Evolutionary conservation across 306 rosid species (phyloP), one percentile per base, ranked within the genome.

Genomic region (Citrullus amarus): DNA sequence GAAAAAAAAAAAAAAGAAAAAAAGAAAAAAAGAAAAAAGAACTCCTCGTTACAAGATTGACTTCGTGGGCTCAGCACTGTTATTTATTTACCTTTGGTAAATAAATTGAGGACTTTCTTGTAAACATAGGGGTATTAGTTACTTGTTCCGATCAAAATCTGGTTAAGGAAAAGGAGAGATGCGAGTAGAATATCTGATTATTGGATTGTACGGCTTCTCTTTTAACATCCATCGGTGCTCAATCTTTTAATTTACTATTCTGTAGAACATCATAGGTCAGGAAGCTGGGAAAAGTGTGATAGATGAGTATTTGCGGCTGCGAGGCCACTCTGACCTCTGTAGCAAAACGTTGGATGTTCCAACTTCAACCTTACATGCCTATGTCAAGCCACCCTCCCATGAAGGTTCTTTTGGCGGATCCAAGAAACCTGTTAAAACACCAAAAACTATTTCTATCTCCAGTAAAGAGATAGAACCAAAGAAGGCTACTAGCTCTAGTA

Each of bases 261-360:
- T 83, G 86, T 89, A 95, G 97, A 95, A 95, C 80, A 95, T 92
- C 76, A 85, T 95, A 43, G 99, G 99, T 59, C 85, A 90, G 86
- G 93, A 91, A 79, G 84, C 82, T 2, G 97, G 98, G 43, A 91
- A 87, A 83, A 63, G 84, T 81, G 96, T 95, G 83, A 95, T 87
- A 76, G 93, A 88, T 79, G 97, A 90, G 81, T 95, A 92, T 88
- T 72, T 95, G 58, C 85, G 48, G 72, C 78, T 81, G 82, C 81
- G 97, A 63, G 96, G 96, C 34, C 69, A 85, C 73, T 51, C 82
- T 13, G 92, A 88, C 82, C 84, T 83, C 53, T 54, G 82, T 80
- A 69, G 76, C 77, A 57, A 55, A 61, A 83, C 53, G 69, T 81
- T 81, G 34, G 74, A 77, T 80, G 83, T 84, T 75, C 81, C 90